Percentiles rank a stretch among this genome's conserved stretches.
Conservation (phyloP, 139 green algal species). For the Chlamydomonas applanata region DNA sequence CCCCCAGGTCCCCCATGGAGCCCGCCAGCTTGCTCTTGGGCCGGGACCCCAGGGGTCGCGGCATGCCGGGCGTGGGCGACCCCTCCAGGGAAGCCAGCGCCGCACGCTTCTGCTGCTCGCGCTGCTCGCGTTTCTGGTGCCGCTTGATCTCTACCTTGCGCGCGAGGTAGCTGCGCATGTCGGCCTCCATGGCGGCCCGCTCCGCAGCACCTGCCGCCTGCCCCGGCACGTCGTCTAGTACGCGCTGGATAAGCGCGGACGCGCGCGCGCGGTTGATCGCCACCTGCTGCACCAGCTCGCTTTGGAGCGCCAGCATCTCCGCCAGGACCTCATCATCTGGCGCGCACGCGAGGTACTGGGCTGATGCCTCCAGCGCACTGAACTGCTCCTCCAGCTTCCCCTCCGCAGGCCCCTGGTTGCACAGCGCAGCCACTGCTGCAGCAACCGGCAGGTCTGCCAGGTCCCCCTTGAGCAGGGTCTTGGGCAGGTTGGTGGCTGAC, state of each 20-base stretch:
- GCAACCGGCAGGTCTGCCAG: no score
- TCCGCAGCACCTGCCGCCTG: constrained; percentile 37
- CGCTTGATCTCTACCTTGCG: constrained; percentile 65
- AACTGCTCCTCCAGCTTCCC: constrained; percentile 57
- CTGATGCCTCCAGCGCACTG: constrained; percentile 30
- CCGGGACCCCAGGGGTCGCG: background rate
- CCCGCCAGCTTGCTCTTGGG: constrained; percentile 17
- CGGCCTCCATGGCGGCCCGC: constrained; percentile 34
- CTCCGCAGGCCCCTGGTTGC: constrained; percentile 19
- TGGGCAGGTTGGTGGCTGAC: constrained; percentile 2
- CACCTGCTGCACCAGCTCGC: constrained; percentile 41
- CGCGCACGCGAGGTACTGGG: constrained; percentile 58
- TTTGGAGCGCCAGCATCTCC: constrained; percentile 76
- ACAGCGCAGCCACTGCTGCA: background rate
- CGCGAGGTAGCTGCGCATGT: constrained; percentile 59
- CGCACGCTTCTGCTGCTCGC: constrained; percentile 60
- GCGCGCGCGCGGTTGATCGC: constrained; percentile 60
- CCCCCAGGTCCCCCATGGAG: background rate
- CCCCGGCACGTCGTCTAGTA: constrained; percentile 50
- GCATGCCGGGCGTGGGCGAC: constrained; percentile 4
- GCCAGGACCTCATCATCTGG: constrained; percentile 82
- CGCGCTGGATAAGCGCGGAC: constrained; percentile 33
- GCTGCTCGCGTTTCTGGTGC: constrained; percentile 57
- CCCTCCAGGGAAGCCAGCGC: constrained; percentile 48
- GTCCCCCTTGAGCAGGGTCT: background rate